Base-by-base conservation (phyloP, 139 green algal species). In the Edaphochlamys debaryana region DNA sequence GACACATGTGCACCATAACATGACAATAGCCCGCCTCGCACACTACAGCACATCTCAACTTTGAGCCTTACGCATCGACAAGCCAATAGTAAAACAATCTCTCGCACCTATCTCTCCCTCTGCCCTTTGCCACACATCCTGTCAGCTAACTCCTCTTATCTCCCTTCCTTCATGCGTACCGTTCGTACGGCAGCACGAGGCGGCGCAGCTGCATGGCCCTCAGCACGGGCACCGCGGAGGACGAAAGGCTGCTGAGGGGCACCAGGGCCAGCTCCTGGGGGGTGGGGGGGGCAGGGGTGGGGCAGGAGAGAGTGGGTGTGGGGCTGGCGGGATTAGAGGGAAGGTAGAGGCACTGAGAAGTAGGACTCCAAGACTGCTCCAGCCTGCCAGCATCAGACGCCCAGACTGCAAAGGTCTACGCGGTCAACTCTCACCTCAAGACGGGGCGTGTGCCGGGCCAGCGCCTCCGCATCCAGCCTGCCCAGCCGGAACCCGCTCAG, bases 201-300 rank as follows among this genome's bases (percentile, higher is more conserved):
- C 71, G 52, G 27, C 71, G 36, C 52, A 79, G 32, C 6, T 11
- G 15, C 71, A 79, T 79, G 1, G 52, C 22, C 32, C 52, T 32
- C 36, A 79, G 54, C 52, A 68, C 71, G 30, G 27, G 25, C 36
- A 67, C 71, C 3, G 52, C 71, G 4, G 32, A 32, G 9, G 71
- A 67, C 5, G 71, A 79, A 2, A 79, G 42, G 23, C 34, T 54
- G n/a, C 71, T 56, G 1, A 79, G 48, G 22, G 71, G 71, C 23
- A 79, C 71, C 34, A 79, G 48, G 34, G 67, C 50, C 52, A 79
- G 71, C 48, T 79, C 71, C 71, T 79, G 71, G 8, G 34, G 15
- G 29, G 27, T 17, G 4, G 27, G 4, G 25, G 27, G 29, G 50
- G 71, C 34, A 13, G 34, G 17, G 32, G 32, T 25, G 63, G 27